Evolutionary conservation across 768 basidiomycete species (phyloP).

Genomic region (Stropharia rugosoannulata): DNA sequence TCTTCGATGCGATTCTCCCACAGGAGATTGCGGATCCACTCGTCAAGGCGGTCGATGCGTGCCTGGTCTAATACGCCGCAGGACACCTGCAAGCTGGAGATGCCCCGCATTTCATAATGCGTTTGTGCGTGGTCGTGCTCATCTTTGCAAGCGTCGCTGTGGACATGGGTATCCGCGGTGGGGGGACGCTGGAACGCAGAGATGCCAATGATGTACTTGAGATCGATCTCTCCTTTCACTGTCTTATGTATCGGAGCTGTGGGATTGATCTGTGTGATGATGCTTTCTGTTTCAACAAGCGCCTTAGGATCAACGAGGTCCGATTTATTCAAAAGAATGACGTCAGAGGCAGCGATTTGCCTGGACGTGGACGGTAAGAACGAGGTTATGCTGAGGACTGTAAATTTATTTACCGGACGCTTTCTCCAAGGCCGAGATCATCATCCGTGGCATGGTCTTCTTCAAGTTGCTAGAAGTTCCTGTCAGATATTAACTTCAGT

Average conservation of each 20-base stretch:
- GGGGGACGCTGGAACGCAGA: conserved; percentile 69
- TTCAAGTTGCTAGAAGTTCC: conserved; percentile 71
- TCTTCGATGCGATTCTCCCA: conserved; percentile 72
- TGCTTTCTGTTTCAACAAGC: conserved; percentile 48
- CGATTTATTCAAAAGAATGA: conserved; percentile 88
- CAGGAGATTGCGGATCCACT: conserved; percentile 77
- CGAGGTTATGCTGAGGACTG: neutral
- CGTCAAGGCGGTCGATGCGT: conserved; percentile 59
- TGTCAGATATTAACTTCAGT: conserved; percentile 1
- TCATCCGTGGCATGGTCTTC: conserved; percentile 64
- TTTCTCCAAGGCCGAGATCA: conserved; percentile 57
- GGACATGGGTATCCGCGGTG: conserved; percentile 21
- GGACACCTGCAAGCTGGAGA: conserved; percentile 74
- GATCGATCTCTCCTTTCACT: conserved; percentile 67
- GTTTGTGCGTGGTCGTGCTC: conserved; percentile 35
- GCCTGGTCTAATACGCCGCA: conserved; percentile 56
- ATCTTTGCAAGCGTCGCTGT: conserved; percentile 30
- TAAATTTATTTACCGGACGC: conserved; percentile 57
- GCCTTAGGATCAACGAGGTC: conserved; percentile 62
- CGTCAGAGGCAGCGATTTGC: conserved; percentile 92
- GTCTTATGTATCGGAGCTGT: conserved; percentile 75
- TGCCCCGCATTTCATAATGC: conserved; percentile 78
- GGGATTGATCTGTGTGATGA: conserved; percentile 78
- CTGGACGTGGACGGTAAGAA: conserved; percentile 36
- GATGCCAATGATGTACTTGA: conserved; percentile 76